Conservation (phyloP, 306 rosid genomes). For the Vigna reflexopilosa region DNA sequence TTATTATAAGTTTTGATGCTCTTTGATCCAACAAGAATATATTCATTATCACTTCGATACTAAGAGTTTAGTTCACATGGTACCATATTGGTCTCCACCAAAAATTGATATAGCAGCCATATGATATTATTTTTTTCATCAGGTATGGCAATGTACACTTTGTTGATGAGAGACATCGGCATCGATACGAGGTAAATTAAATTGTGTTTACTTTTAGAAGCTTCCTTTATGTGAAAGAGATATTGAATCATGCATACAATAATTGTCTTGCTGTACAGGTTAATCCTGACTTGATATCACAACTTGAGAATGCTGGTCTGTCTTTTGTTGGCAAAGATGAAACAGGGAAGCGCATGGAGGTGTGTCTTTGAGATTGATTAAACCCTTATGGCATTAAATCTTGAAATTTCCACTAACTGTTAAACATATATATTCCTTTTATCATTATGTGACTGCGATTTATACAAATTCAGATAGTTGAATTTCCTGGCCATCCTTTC, state of each 20-base stretch:
- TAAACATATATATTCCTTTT: neutral
- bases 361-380: slow-evolving; percentile 36
- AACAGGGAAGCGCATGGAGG: slow-evolving; percentile 85
- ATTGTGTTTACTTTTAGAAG: slow-evolving; percentile 28
- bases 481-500: slow-evolving; percentile 74
- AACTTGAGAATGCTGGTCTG: slow-evolving; percentile 73
- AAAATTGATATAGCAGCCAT: neutral
- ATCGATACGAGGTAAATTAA: slow-evolving; percentile 81
- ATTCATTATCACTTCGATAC: neutral
- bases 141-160: slow-evolving; percentile 67
- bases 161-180: slow-evolving; percentile 83
- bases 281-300: slow-evolving; percentile 79
- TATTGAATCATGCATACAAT: neutral
- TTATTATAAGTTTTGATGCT: neutral
- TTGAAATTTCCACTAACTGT: neutral
- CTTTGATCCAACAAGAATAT: neutral
- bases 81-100: neutral
- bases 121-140: slow-evolving; percentile 22
- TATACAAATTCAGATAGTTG: slow-evolving; percentile 64
- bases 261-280: slow-evolving; percentile 56
- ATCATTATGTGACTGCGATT: slow-evolving; percentile 27
- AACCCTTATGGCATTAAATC: slow-evolving; percentile 8
- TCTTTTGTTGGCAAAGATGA: slow-evolving; percentile 84
- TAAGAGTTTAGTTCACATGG: neutral
- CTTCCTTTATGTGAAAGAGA: slow-evolving; percentile 17